Evolutionary conservation across 768 basidiomycete species (phyloP), one percentile per base, ranked within the genome.

Genomic region (Boletus eberwhitei): DNA sequence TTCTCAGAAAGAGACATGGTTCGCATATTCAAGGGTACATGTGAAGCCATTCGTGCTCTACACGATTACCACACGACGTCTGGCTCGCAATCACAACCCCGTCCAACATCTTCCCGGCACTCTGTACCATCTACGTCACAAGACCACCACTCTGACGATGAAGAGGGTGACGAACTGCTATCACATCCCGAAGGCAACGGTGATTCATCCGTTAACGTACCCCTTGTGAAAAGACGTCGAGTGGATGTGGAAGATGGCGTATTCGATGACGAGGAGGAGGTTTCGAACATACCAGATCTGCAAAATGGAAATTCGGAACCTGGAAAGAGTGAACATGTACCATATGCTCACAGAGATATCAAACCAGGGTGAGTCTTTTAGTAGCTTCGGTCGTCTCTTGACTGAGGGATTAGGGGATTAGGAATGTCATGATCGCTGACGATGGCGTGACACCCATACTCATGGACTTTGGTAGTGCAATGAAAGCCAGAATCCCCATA

Each of bases 381-480:
- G 40, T 34, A 32, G 29, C 34, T 34, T 22, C 7, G n/a, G 14
- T 38, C 29, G 19, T 62, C 16, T 17, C 21, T 37, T 51, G 17
- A 57, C 55, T 61, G 17, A 54, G 8, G 39, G 8, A 43, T 36
- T 5, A 19, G 11, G 41, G 40, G 29, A 13, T 17, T 54, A 98
- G 94, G 48, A 99, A 99, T 66, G 81, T 99, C 53, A 99, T 99
- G 96, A 82, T 98, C 54, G 82, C 94, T 14, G 96, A 99, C 64
- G 90, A 97, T 50, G 93, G 90, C 2, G 45, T 62, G 34, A 77
- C 81, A 9, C 90, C 97, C 2, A 90, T 99, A 54, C 82, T 99
- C 9, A 99, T 99, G 97, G 97, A 99, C 72, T 94, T 99, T 71
- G 97, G 97, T 19, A 97, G 93, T 59, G 82, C 88, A 2, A 78